Evolutionary conservation across 192 early-diverging fungal species (phyloP), one percentile per base, ranked within the genome.

Genomic region (Bifiguratus adelaidae): DNA sequence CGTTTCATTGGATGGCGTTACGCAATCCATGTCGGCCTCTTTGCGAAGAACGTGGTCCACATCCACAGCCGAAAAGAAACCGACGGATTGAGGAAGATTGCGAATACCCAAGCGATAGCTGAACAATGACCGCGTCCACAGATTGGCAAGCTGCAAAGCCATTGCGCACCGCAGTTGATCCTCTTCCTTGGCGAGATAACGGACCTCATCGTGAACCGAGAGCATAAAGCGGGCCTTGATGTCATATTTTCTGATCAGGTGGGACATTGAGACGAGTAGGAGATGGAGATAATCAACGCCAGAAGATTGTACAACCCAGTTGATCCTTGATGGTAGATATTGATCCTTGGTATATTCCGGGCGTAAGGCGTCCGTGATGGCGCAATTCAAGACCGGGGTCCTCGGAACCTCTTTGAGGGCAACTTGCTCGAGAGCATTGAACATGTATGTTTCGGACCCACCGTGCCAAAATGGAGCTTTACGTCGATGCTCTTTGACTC

Each of bases 291-390:
- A 98, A 50, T 98, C 95, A 20, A 95, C 95, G 15, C 92, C 95
- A 1, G 92, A 96, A 18, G 91, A 93, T 63, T 98, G 95, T 3
- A 98, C 92, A 1, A 87, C 91, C 95, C 95, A 98, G 59, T 98
- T 98, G 30, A 96, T 70, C 12, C 92, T 75, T 25, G 83, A 90
- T 0, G 89, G 89, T 68, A 89, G 67, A 57, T 78, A 96, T 45
- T 82, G 61, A 21, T 48, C 48, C 13, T 76, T 69, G 16, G 74
- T 62, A 6, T 74, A 61, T 24, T 63, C 62, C 16, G 73, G 74
- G 41, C 76, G 71, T 41, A 98, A 56, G 2, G 85, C 82, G n/a
- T 90, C 79, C 4, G 95, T 91, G 34, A 98, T 92, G 13, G 74
- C 74, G 60, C 89, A 94, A 9, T 80, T 78, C 44, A 98, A 62